Base-by-base conservation (phyloP, 73 alveolate species). In the Durusdinium trenchii region DNA sequence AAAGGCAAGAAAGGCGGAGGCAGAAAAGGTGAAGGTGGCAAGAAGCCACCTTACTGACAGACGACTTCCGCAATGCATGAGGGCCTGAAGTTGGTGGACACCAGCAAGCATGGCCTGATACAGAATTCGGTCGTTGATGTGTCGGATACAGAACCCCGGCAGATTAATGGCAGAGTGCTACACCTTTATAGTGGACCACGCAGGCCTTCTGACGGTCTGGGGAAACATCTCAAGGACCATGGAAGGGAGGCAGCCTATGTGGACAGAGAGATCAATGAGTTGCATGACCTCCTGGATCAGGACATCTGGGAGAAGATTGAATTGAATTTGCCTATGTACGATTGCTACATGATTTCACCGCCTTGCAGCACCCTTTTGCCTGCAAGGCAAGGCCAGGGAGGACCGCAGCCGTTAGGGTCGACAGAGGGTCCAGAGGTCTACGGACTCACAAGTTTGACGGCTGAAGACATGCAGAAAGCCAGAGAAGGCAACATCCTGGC, bases 321-420 rank as follows among this genome's bases (percentile, higher is more conserved):
- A 9, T 14, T 3, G 23, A 35, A 3, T 6, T 26, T 30, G 50
- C 50, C 47, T 35, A 26, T 3, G 2, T 30, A 6, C 30, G 67
- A 79, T 30, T 60, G 67, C 26, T 23, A 12, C 0, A 18, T 79
- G 40, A 43, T 46, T n/a, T 43, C 64, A 4, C 90, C 90, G 5
- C 90, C 90, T 1, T 79, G 90, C 64, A 30, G 12, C 23, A 26
- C 90, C 1, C 45, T 40, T 26, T 14, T 42, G 14, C 16, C 38
- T 23, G 90, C 90, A 40, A 26, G 62, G 18, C n/a, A 32, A 9
- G 67, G 18, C 42, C 45, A 46, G 35, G 90, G 90, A 20, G 90
- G 90, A 1, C 94, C 94, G 6, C 50, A 51, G 40, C 94, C 94
- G 6, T 50, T 83, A 73, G 50, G 94, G 50, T 6, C 73, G 32